These are phyloP conservation scores for Coelastrella sp. DNA, from an alignment of 139 green algal species.

Conservation along the genomic window DNA sequence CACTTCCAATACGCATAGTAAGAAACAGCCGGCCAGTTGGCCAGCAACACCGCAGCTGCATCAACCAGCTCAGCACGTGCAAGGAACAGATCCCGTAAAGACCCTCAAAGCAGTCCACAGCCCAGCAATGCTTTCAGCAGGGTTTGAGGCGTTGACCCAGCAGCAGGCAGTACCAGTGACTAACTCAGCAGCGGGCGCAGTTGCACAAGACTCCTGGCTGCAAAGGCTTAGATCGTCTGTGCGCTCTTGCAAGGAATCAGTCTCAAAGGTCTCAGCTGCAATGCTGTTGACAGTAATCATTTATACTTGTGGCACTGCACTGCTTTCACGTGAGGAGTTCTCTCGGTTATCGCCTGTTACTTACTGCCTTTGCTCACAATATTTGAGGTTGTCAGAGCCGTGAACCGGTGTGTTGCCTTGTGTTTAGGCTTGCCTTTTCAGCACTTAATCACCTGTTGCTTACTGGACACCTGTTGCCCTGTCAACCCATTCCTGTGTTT, in stretches of 20 bases:
- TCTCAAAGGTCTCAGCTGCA: background rate
- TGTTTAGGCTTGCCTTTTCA: too few relatives aligned
- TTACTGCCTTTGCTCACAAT: too few relatives aligned
- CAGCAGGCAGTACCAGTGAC: background rate
- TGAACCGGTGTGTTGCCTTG: background rate
- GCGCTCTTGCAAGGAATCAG: background rate
- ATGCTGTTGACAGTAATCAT: background rate
- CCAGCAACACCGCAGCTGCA: background rate
- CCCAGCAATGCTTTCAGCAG: background rate
- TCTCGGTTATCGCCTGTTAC: too few relatives aligned
- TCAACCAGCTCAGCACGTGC: background rate
- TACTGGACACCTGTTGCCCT: too few relatives aligned
- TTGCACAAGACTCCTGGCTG: background rate
- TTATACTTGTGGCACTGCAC: background rate
- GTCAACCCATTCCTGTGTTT: background rate
- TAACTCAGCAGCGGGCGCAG: background rate
- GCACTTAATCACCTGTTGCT: too few relatives aligned
- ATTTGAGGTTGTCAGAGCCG: too few relatives aligned
- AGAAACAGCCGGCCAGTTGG: too few relatives aligned
- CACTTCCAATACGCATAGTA: too few relatives aligned
- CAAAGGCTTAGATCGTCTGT: background rate
- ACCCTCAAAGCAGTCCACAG: background rate
- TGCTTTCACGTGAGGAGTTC: background rate
- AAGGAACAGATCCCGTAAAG: slow-evolving; percentile 2
- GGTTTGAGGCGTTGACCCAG: background rate